Evolutionary conservation across 306 rosid genomes (phyloP), one percentile per base, ranked within the genome.

Genomic region (Lablab purpureus): DNA sequence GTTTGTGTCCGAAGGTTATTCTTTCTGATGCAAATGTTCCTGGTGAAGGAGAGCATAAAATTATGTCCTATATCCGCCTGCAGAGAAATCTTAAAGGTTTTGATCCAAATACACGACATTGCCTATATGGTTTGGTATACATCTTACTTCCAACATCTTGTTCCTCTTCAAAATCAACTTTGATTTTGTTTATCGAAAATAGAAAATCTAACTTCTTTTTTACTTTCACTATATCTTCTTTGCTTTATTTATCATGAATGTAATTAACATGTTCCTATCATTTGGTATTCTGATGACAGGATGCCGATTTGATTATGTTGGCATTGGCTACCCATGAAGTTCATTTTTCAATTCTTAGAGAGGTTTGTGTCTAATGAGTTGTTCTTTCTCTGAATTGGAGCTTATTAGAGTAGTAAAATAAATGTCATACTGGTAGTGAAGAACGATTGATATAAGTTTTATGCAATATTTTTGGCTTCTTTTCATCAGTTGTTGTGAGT

Each of bases 21-120:
- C 97, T 93, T 67, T 96, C 98, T 56, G 99, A 96, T 90, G 99
- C 99, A 60, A 96, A 96, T 90, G 99, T 96, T 74, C 99, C 99
- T 12, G 99, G 99, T 34, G 99, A 96, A 86, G 99, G 99, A 81
- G 99, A 96, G 84, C 98, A 93, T 84, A 96, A 96, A 84, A 89
- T 96, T 83, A 96, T 96, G 99, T 96, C 99, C 3, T 96, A 91
- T 72, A 88, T 96, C 58, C 98, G 99, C 67, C 92, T 93, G 78
- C 98, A 96, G 86, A 93, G 99, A 86, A 96, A 96, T 85, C 94
- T 96, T 78, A 89, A 89, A 56, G 97, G 97, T 75, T 87, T 64
- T 86, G 97, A 96, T 84, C 99, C 99, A 49, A 93, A 96, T 69
- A 96, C 99, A 27, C 84, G 98, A 41, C 99, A 96, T 87, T 96